Conservation (phyloP, 495 filamentous ascomycete species). For the Xylaria intraflava region DNA sequence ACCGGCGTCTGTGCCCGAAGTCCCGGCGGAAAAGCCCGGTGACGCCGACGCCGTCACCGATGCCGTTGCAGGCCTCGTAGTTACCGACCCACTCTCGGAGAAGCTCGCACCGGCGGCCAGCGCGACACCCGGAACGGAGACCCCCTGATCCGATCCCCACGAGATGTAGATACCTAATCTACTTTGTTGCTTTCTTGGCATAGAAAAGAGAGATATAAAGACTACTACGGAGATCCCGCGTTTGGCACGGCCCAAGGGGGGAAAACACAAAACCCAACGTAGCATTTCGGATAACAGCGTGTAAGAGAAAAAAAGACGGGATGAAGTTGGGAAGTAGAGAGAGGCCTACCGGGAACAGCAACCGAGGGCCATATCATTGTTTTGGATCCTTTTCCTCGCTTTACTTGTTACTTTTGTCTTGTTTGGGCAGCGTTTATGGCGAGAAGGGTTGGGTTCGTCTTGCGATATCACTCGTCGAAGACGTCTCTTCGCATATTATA, state of each 20-base stretch:
- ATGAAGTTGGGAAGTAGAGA: too few relatives aligned
- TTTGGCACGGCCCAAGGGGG: too few relatives aligned
- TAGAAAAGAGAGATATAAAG: too few relatives aligned
- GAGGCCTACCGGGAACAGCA: too few relatives aligned
- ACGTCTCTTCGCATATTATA: not conserved
- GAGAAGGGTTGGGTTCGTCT: not conserved
- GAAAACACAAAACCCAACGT: too few relatives aligned
- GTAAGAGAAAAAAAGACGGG: too few relatives aligned
- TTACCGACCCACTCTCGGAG: slow-evolving; percentile 8
- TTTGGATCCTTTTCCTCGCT: too few relatives aligned
- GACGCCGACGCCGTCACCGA: slow-evolving; percentile 7
- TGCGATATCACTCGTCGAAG: not conserved
- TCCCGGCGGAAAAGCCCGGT: not conserved
- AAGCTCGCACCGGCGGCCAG: slow-evolving; percentile 1
- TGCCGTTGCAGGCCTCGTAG: slow-evolving; percentile 4
- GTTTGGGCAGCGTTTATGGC: not conserved
- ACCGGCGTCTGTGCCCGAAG: slow-evolving; percentile 8
- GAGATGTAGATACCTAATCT: not conserved
- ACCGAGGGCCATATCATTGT: too few relatives aligned
- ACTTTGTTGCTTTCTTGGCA: too few relatives aligned
- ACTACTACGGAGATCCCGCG: too few relatives aligned
- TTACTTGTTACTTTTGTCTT: too few relatives aligned
- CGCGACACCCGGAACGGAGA: not conserved
- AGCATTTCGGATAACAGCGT: too few relatives aligned
- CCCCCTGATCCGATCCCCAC: not conserved